Conservation (phyloP, 1,284 basidiomycete species). For the Fistulinella cinereoalba region DNA sequence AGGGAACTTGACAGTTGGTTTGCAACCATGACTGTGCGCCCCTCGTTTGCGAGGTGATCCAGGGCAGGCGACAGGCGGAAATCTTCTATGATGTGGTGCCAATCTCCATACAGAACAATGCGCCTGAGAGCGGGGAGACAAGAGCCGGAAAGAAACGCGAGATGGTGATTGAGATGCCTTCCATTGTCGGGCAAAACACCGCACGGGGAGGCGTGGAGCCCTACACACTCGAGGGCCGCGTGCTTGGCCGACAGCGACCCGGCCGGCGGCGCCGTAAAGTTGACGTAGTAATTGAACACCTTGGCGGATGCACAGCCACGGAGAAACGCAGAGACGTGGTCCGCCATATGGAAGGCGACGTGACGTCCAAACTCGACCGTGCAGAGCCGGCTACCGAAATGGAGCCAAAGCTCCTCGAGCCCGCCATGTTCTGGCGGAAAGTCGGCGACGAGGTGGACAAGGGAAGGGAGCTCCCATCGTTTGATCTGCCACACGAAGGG, state of each 20-base stretch:
- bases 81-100: slow-evolving; percentile 39
- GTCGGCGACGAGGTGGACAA: slow-evolving; percentile 41
- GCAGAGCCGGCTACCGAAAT: slow-evolving; percentile 49
- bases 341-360: slow-evolving; percentile 48
- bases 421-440: slow-evolving; percentile 27
- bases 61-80: slow-evolving; percentile 29
- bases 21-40: slow-evolving; percentile 15
- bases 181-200: slow-evolving; percentile 39
- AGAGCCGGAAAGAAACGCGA: slow-evolving; percentile 38
- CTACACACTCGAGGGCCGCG: slow-evolving; percentile 41
- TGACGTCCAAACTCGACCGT: slow-evolving; percentile 57
- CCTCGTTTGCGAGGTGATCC: slow-evolving; percentile 20
- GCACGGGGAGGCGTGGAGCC: slow-evolving; percentile 50
- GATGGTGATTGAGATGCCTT: slow-evolving; percentile 46
- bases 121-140: slow-evolving; percentile 40
- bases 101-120: slow-evolving; percentile 50
- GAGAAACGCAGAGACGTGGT: slow-evolving; percentile 47
- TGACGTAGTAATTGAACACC: slow-evolving; percentile 55
- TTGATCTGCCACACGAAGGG: slow-evolving; percentile 48
- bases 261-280: slow-evolving; percentile 45
- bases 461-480: slow-evolving; percentile 53
- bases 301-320: slow-evolving; percentile 45
- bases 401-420: slow-evolving; percentile 43
- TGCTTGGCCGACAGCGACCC: slow-evolving; percentile 27
- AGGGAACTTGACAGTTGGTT: slow-evolving; percentile 8